Evolutionary conservation across 768 basidiomycete species (phyloP).

Genomic region (Podaxis sp.): DNA sequence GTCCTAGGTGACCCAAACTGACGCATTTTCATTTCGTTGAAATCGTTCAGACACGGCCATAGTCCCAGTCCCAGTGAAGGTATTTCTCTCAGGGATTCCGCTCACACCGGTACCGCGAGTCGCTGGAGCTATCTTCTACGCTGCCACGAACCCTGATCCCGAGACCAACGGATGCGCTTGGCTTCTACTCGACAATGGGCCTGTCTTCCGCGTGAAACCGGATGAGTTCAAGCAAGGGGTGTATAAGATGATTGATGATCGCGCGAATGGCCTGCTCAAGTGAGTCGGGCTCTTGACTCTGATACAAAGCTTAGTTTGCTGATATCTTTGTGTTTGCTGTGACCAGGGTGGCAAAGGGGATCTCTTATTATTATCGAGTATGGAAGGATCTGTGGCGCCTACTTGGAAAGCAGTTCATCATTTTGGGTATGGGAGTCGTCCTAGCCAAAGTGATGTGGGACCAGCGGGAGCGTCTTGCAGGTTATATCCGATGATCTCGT

Average conservation of each 20-base stretch:
- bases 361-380: slow-evolving; percentile 26
- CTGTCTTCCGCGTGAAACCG: slow-evolving; percentile 42
- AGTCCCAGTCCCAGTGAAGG: slow-evolving; percentile 34
- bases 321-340: background rate
- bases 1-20: background rate
- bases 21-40: background rate
- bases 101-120: slow-evolving; percentile 44
- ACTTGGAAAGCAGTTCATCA: slow-evolving; percentile 25
- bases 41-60: slow-evolving; percentile 43
- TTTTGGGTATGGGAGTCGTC: slow-evolving; percentile 18
- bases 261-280: slow-evolving; percentile 27
- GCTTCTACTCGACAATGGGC: slow-evolving; percentile 49
- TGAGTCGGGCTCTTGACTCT: background rate
- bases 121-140: slow-evolving; percentile 50
- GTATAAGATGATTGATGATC: slow-evolving; percentile 49
- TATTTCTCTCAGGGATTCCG: slow-evolving; percentile 50
- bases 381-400: slow-evolving; percentile 29
- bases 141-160: slow-evolving; percentile 43
- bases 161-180: slow-evolving; percentile 45
- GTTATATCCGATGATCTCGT: slow-evolving; percentile 14
- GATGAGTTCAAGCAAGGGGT: slow-evolving; percentile 50
- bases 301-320: background rate
- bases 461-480: slow-evolving; percentile 22
- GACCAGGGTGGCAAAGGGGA: slow-evolving; percentile 24
- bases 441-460: slow-evolving; percentile 30